Conservation (phyloP, 257 asterid genomes). For the Ilex aquifolium region DNA sequence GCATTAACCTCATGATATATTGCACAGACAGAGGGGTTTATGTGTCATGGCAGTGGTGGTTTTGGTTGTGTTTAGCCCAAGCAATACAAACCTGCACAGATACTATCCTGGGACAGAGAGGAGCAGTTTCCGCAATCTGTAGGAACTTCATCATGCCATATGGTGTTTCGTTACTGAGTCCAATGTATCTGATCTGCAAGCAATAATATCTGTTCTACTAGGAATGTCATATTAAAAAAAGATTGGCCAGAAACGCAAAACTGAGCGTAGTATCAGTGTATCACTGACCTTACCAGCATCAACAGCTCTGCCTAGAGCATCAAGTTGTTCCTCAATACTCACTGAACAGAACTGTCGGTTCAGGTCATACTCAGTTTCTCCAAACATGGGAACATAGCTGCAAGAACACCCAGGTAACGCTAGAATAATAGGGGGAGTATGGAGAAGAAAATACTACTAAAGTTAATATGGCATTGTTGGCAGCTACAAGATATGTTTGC, state of each 20-base stretch:
- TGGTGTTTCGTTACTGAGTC: conserved; percentile 91
- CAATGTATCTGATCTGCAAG: conserved; percentile 76
- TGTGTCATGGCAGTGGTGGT: no score
- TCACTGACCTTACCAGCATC: conserved; percentile 80
- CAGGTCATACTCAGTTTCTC: conserved; percentile 75
- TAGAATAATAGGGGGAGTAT: no score
- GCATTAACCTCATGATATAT: background rate
- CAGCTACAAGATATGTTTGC: no score
- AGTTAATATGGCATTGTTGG: no score
- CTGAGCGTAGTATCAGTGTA: conserved; percentile 19
- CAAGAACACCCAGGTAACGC: background rate
- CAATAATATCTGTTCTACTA: conserved; percentile 13
- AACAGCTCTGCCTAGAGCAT: conserved; percentile 65
- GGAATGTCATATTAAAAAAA: conserved; percentile 3
- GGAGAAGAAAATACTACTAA: no score
- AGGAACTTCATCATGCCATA: conserved; percentile 89
- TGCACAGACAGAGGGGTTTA: conserved; percentile 1
- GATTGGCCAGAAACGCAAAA: conserved; percentile 6
- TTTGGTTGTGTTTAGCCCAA: background rate
- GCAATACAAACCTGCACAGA: conserved; percentile 71
- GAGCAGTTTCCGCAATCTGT: conserved; percentile 41
- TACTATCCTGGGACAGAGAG: conserved; percentile 48
- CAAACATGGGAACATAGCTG: conserved; percentile 79
- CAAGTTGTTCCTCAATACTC: conserved; percentile 71
- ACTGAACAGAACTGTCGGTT: conserved; percentile 39